Conservation (phyloP, 768 basidiomycete genomes). For the Clitopilus hobsonii region DNA sequence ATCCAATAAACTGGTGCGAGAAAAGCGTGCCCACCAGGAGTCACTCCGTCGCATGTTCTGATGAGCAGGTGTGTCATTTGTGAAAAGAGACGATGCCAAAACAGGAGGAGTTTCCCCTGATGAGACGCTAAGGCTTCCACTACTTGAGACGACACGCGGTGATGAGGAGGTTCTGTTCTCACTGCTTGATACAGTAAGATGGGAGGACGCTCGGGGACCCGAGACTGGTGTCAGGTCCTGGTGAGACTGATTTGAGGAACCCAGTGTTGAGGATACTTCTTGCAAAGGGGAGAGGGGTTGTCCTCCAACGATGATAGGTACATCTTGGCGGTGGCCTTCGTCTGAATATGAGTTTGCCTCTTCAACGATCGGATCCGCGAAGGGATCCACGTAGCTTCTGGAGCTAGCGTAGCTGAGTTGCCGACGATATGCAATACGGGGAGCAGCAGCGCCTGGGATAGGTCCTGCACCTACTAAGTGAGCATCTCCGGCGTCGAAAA, state of each 20-base stretch:
- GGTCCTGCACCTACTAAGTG: slow-evolving; percentile 15
- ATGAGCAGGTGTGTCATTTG: slow-evolving; percentile 31
- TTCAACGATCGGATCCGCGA: slow-evolving; percentile 31
- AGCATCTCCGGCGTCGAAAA: slow-evolving; percentile 26
- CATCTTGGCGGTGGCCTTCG: not conserved
- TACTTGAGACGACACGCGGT: slow-evolving; percentile 21
- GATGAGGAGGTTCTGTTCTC: slow-evolving; percentile 20
- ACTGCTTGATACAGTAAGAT: slow-evolving; percentile 23
- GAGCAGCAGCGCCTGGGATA: slow-evolving; percentile 11
- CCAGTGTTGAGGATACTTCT: not conserved
- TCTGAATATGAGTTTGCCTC: slow-evolving; percentile 2
- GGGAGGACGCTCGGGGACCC: slow-evolving; percentile 32
- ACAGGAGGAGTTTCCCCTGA: slow-evolving; percentile 5
- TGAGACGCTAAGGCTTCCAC: too few relatives aligned
- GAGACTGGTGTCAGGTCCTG: slow-evolving; percentile 31
- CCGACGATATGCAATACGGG: slow-evolving; percentile 21
- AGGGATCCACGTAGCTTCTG: slow-evolving; percentile 45
- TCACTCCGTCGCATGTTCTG: slow-evolving; percentile 60
- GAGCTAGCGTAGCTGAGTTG: slow-evolving; percentile 35
- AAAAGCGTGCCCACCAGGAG: slow-evolving; percentile 76
- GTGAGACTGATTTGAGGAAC: slow-evolving; percentile 16
- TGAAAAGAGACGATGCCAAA: slow-evolving; percentile 30
- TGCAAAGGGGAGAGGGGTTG: not conserved
- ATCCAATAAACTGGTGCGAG: slow-evolving; percentile 62
- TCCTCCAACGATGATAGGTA: not conserved